Conservation (phyloP, 2,329 filamentous ascomycete species). For the Pseudofabraea citricarpa region DNA sequence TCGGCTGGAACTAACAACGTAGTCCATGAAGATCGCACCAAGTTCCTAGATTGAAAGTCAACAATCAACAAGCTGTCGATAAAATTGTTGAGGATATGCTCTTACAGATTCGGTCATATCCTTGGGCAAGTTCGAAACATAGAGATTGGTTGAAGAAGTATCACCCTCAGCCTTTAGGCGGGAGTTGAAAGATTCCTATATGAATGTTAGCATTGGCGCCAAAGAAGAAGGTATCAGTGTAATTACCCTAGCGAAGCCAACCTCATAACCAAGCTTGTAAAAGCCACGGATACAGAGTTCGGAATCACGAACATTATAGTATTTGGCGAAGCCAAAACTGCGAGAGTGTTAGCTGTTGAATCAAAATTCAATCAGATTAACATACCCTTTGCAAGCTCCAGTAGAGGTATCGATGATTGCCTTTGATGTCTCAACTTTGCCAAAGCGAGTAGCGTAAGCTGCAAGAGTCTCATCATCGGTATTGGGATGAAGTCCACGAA, state of each 20-base stretch:
- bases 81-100: no score
- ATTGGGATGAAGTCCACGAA: slow-evolving; percentile 89
- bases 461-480: slow-evolving; percentile 89
- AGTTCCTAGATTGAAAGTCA: slow-evolving; percentile 57
- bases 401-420: slow-evolving; percentile 95
- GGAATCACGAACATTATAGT: slow-evolving; percentile 79
- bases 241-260: slow-evolving; percentile 87
- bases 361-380: slow-evolving; percentile 9
- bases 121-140: slow-evolving; percentile 95
- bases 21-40: slow-evolving; percentile 72
- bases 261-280: slow-evolving; percentile 91
- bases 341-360: slow-evolving; percentile 1
- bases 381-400: slow-evolving; percentile 91
- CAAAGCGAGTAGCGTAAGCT: slow-evolving; percentile 80
- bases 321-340: slow-evolving; percentile 97
- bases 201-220: slow-evolving; percentile 16
- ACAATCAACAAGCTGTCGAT: no score
- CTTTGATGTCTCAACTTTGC: slow-evolving; percentile 93
- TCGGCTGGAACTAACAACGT: slow-evolving; percentile 86
- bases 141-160: slow-evolving; percentile 85
- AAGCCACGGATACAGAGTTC: slow-evolving; percentile 96
- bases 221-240: slow-evolving; percentile 3
- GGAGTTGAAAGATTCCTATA: slow-evolving; percentile 95
- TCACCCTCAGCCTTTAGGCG: slow-evolving; percentile 96
- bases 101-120: slow-evolving; percentile 83